phyloP scores from a whole-genome alignment of 306 rosid species.

The Vigna nakashimae region DNA sequence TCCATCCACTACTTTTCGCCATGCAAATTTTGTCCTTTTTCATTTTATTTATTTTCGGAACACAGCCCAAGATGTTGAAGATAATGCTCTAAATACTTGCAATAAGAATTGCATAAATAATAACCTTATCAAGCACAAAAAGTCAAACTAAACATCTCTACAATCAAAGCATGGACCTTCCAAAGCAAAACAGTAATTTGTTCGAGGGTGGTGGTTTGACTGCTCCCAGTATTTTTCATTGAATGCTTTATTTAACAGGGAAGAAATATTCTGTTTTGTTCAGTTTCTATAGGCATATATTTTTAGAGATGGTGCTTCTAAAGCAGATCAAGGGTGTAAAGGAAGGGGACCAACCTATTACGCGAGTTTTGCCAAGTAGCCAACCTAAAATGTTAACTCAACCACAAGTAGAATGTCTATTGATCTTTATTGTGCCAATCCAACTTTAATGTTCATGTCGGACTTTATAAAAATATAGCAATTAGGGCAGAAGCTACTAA shows the following conservation, averaged over 20 bases:
- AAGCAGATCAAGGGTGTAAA: background rate
- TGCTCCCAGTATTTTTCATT: background rate
- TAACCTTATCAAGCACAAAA: background rate
- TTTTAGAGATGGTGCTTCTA: constrained; percentile 23
- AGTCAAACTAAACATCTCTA: background rate
- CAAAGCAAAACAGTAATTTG: constrained; percentile 17
- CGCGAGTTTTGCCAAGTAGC: background rate
- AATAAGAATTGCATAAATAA: background rate
- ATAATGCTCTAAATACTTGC: background rate
- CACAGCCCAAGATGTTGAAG: background rate
- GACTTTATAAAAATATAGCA: background rate
- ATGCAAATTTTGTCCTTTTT: background rate
- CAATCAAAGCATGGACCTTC: constrained; percentile 13
- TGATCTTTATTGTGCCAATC: background rate
- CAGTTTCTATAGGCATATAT: constrained; percentile 13
- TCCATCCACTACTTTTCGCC: background rate
- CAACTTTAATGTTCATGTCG: constrained; percentile 21
- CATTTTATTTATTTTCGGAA: background rate
- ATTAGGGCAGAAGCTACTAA: background rate
- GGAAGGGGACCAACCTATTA: background rate
- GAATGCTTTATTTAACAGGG: constrained; percentile 11
- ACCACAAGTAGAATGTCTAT: background rate
- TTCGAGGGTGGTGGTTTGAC: background rate
- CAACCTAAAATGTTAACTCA: constrained; percentile 1
- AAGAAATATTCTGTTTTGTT: background rate